Percentiles rank a stretch among this genome's conserved stretches.
Evolutionary conservation across 352 stramenopile species (phyloP).

Genomic region (Phytophthora palmivora): DNA sequence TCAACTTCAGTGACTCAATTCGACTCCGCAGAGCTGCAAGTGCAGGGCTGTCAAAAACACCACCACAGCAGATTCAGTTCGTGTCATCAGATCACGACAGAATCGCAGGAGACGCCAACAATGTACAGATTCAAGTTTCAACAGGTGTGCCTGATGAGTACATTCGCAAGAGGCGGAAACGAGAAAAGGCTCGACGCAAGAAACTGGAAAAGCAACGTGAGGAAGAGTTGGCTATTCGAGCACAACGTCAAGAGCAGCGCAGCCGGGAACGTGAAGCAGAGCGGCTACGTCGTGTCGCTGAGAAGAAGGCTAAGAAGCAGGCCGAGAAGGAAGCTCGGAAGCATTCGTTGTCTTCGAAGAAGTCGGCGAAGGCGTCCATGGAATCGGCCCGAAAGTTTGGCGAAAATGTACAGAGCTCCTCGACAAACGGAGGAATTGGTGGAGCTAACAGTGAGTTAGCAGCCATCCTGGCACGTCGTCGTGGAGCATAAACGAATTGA

Average conservation of each 20-base stretch:
- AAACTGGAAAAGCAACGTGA: slow-evolving; percentile 75
- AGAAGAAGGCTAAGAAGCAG: slow-evolving; percentile 91
- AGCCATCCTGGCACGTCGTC: slow-evolving; percentile 77
- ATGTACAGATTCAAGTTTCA: slow-evolving; percentile 63
- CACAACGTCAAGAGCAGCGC: slow-evolving; percentile 70
- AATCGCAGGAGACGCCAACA: slow-evolving; percentile 55
- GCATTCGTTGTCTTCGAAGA: slow-evolving; percentile 44
- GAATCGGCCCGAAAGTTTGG: slow-evolving; percentile 84
- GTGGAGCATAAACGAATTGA: slow-evolving; percentile 38
- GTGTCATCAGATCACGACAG: slow-evolving; percentile 44
- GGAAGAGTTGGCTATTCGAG: slow-evolving; percentile 75
- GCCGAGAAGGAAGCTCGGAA: slow-evolving; percentile 75
- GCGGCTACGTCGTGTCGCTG: slow-evolving; percentile 75
- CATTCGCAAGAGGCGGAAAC: slow-evolving; percentile 86
- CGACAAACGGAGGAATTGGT: slow-evolving; percentile 53
- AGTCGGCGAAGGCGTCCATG: slow-evolving; percentile 56
- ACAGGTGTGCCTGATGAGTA: slow-evolving; percentile 83
- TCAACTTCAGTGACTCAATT: slow-evolving; percentile 77
- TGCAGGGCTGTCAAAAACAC: slow-evolving; percentile 58
- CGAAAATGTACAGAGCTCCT: slow-evolving; percentile 51
- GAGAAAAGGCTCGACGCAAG: slow-evolving; percentile 82
- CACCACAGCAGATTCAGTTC: slow-evolving; percentile 75
- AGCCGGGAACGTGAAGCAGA: slow-evolving; percentile 75
- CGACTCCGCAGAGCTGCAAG: slow-evolving; percentile 59
- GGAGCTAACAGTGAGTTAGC: slow-evolving; percentile 85